Base-by-base conservation (phyloP, 148 eudicot genomes). In the Fagopyrum homotropicum region DNA sequence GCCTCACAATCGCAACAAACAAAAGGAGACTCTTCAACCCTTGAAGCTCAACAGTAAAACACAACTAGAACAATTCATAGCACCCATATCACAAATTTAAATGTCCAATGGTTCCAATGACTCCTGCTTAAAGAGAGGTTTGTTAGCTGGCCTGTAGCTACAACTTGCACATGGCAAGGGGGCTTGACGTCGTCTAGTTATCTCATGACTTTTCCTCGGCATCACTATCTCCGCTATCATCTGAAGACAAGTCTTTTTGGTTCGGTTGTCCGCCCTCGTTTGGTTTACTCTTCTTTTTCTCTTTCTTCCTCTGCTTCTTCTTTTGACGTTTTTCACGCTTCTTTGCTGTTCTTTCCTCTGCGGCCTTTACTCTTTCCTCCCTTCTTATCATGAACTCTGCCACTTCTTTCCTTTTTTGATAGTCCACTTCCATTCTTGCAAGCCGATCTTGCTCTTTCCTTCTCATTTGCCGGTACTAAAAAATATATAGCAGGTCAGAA, bases 401-500 rank as follows among this genome's bases (percentile, higher is more conserved):
- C 66, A 76, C 79, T 81, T 92, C 94, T 85, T 86, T 89, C 80
- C 96, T 88, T 83, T 74, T 89, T 80, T 88, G 86, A 80, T 82
- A 87, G 83, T 95, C 99, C 9, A 57, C 92, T 43, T 95, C 99
- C 86, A 95, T 95, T 79, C 99, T 86, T 72, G 92, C 85, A 49
- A 90, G 86, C 78, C 99, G 84, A 77, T 95, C 99, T 81, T 95
- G 97, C 76, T 95, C 97, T 85, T 82, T 92, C 51, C 97, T 86
- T 74, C 99, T 88, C 99, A 95, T 95, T 81, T 95, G 99, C 63
- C 99, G 93, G 83, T 95, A 95, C 99, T 95, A 89, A 80, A 30
- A 59, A 10, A 50, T n/a, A 51, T 15, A 26, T 60, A 26, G 75
- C 72, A 44, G 74, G 69, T 66, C 1, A 19, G 40, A 40, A 17